Conservation (phyloP, 2,329 filamentous ascomycete species). For the Cercospora citrullina region DNA sequence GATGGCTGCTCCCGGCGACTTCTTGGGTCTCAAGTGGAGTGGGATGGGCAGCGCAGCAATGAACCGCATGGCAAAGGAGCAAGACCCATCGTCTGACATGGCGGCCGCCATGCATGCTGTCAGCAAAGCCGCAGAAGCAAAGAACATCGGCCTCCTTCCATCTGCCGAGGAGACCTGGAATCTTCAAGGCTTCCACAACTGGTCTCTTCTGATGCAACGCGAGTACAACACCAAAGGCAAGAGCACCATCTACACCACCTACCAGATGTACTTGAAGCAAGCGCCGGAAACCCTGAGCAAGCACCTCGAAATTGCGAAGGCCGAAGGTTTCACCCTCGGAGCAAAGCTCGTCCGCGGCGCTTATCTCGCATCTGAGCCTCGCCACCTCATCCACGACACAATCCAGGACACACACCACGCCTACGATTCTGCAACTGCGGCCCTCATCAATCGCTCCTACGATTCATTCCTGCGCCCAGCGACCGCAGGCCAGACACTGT, state of each 20-base stretch:
- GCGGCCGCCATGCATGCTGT: constrained; percentile 70
- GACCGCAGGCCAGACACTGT: constrained; percentile 33
- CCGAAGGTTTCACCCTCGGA: constrained; percentile 54
- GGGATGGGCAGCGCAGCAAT: constrained; percentile 76
- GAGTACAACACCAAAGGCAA: constrained; percentile 53
- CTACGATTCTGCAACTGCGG: constrained; percentile 71
- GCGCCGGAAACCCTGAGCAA: constrained; percentile 22
- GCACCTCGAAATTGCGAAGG: constrained; percentile 50
- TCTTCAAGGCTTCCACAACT: constrained; percentile 76
- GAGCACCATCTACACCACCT: constrained; percentile 71
- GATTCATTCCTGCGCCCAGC: constrained; percentile 52
- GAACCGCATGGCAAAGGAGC: constrained; percentile 62
- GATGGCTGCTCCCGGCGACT: constrained; percentile 53
- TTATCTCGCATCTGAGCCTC: constrained; percentile 54
- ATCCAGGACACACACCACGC: constrained; percentile 57
- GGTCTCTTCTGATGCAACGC: constrained; percentile 74
- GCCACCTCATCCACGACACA: constrained; percentile 54
- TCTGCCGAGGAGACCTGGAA: constrained; percentile 82
- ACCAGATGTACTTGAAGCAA: constrained; percentile 58
- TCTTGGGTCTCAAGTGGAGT: constrained; percentile 67
- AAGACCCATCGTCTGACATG: constrained; percentile 64
- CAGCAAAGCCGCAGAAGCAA: constrained; percentile 68
- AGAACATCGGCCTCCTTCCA: constrained; percentile 73
- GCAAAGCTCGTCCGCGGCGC: constrained; percentile 60
- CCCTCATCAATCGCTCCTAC: constrained; percentile 66